Evolutionary conservation across 257 asterid species (phyloP), one percentile per base, ranked within the genome.

Genomic region (Ballota nigra): DNA sequence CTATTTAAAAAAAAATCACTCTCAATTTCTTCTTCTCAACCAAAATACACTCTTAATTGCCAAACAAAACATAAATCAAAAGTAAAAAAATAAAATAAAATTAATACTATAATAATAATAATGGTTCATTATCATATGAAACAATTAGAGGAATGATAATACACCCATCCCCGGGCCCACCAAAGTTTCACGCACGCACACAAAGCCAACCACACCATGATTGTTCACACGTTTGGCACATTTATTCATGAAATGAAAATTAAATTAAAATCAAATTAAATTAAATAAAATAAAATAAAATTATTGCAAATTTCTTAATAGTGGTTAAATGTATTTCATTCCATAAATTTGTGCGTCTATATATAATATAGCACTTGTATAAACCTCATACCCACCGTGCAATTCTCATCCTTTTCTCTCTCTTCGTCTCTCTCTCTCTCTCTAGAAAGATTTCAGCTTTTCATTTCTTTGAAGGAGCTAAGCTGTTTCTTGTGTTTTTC

Each of bases 141-240:
- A 70, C 72, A 71, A 79, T 66, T 43, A 70, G 74, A 29, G 71
- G 68, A 80, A 85, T 80, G 80, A 82, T 74, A 58, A 55, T 64
- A 31, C 86, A 84, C 77, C 89, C 69, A 86, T 79, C 71, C 63
- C 73, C 62, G 85, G 90, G 79, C 16, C 86, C 84, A 75, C 76
- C 74, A 76, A 66, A 65, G 70, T 45, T 49, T 45, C 74, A 71
- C 81, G 78, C 86, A 77, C 82, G 78, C 83, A 78, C 84, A 71
- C 77, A 68, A 77, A 79, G 77, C 82, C 71, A 76, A 65, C 78
- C 5, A 11, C 53, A 33, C 58, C 77, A 84, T 81, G 71, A 84
- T 81, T 84, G 75, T 79, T 84, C 92, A 79, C 96, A 87, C 92
- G 90, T 83, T 82, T 83, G 88, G 78, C 74, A 74, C 86, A 70